A percentile compares a stretch with the other conserved stretches of the same genome.
These are phyloP conservation scores for Ophiobolus disseminans DNA, from an alignment of 2,329 filamentous ascomycete species.

Conservation along the genomic window DNA sequence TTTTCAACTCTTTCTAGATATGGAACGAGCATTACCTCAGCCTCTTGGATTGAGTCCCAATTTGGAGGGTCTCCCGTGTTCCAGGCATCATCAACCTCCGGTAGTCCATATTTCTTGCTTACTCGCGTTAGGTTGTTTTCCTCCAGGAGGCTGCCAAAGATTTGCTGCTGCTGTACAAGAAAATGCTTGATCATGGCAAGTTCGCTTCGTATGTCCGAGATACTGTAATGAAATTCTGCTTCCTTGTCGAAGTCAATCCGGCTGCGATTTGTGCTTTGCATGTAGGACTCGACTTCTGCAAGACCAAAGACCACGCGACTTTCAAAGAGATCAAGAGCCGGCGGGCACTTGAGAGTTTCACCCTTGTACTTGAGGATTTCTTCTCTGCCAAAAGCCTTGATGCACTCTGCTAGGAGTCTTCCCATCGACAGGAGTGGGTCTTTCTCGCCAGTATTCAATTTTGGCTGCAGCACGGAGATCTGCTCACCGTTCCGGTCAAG, in stretches of 20 bases:
- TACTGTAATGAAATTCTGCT: background rate
- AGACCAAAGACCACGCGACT: background rate
- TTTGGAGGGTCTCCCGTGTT: too few species aligned
- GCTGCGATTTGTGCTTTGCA: background rate
- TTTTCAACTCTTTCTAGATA: conserved; percentile 11
- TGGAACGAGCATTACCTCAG: too few species aligned
- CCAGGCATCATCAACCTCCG: background rate
- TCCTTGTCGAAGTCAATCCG: background rate
- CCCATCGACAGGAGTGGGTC: too few species aligned
- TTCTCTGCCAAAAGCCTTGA: background rate
- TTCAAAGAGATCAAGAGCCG: background rate
- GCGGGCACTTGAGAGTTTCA: background rate
- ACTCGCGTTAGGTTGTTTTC: background rate
- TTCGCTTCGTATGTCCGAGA: background rate
- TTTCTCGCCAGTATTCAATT: too few species aligned
- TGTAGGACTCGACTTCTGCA: background rate
- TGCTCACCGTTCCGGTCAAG: too few species aligned
- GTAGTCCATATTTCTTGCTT: background rate
- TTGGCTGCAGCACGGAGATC: too few species aligned
- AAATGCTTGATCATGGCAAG: background rate
- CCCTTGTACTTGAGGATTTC: too few species aligned
- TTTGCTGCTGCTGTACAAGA: background rate
- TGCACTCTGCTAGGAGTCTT: too few species aligned
- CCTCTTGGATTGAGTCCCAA: too few species aligned
- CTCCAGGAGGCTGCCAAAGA: background rate